Percentiles rank a stretch among this genome's conserved stretches.
Evolutionary conservation across 1,284 basidiomycete species (phyloP).

Genomic region (Ceratobasidium sp.): DNA sequence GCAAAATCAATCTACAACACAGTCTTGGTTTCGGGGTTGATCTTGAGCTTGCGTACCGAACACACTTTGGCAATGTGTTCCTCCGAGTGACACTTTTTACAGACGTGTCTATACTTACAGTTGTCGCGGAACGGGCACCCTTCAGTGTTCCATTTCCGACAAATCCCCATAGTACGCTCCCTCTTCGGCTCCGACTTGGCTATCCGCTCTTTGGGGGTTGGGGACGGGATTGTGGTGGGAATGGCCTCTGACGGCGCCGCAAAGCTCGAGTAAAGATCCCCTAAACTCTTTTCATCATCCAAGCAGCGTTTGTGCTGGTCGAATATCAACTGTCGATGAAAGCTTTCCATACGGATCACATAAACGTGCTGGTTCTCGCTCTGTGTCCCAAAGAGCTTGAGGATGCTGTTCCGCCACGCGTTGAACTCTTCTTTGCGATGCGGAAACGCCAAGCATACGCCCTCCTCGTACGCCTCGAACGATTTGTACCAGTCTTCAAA

Average conservation of each 20-base stretch:
- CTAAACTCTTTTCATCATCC: neutral
- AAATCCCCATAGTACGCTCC: neutral
- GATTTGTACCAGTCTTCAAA: neutral
- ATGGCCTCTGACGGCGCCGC: neutral
- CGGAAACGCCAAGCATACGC: neutral
- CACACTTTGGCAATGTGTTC: neutral
- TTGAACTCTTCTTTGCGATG: neutral
- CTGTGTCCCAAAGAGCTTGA: neutral
- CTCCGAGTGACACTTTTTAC: neutral
- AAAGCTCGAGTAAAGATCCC: neutral
- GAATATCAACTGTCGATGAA: neutral
- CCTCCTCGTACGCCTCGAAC: neutral
- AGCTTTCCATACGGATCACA: neutral
- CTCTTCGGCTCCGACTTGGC: neutral
- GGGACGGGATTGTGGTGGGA: too few species aligned
- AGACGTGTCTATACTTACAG: neutral
- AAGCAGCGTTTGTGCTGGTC: neutral
- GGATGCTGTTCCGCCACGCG: neutral
- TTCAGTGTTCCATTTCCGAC: neutral
- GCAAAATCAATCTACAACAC: too few species aligned
- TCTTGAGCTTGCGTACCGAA: neutral
- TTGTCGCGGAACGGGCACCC: neutral
- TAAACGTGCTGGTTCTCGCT: neutral
- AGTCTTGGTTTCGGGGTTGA: neutral
- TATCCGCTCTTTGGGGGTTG: too few species aligned